Base-by-base conservation (phyloP, 2,329 filamentous ascomycete species). In the Alternaria angustiovoidea region DNA sequence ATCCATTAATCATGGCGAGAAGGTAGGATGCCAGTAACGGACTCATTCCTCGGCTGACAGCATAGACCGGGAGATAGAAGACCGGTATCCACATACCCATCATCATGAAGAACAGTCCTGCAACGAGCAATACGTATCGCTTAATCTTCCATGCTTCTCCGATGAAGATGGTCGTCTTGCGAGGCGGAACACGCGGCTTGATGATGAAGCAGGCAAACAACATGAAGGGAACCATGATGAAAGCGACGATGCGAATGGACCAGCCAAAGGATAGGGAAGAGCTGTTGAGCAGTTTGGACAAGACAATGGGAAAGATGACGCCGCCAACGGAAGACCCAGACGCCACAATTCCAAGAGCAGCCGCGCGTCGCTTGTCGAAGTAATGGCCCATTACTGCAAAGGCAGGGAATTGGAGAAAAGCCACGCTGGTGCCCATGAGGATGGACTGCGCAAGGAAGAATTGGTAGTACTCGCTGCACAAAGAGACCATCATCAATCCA, bases 201-300 rank as follows among this genome's bases (percentile, higher is more conserved):
- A 88, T 28, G 4, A 84, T 84, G 1, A 85, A 68, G 28, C 81
- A 81, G 36, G 84, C 82, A 63, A 89, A 79, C 28, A 83, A 74
- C 59, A 85, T 80, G 59, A 86, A 76, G 60, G 80, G 82, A 63
- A 91, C 83, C 63, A 91, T 86, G 39, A 89, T 76, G 57, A 91
- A 86, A 16, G 86, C 82, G 11, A 49, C 16, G 18, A 41, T 52
- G 14, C 67, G 62, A 47, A 69, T 82, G 0, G 86, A 79, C 87
- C 87, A 89, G 2, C 75, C 78, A 61, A 86, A 89, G 1, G 85
- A 86, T 7, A 87, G 77, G 66, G 12, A 81, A 81, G 89, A 87
- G 7, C 86, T 82, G 20, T 47, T 30, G 0, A 67, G 42, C 5
- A 68, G 54, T 20, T 48, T 61, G 4, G 34, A 46, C 16, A 67